phyloP scores from a whole-genome alignment of 495 filamentous ascomycete species.

The Oidiodendron maius region DNA sequence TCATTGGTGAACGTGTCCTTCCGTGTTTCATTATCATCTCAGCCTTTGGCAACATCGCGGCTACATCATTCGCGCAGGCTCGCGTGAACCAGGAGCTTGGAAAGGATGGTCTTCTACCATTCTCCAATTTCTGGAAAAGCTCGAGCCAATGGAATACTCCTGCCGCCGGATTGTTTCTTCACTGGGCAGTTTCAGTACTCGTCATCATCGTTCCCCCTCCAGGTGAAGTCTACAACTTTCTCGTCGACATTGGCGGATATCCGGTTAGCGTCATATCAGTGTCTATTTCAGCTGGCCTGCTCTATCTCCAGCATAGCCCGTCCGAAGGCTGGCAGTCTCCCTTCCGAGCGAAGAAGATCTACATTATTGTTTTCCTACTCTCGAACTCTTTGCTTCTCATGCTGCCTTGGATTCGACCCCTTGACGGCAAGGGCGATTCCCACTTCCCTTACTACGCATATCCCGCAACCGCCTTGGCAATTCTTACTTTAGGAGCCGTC shows the following conservation, averaged over 20 bases:
- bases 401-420: conserved; percentile 39
- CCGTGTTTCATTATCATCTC: conserved; percentile 57
- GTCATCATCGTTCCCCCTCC: conserved; percentile 44
- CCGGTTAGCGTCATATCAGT: conserved; percentile 47
- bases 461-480: conserved; percentile 33
- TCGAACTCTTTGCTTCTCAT: conserved; percentile 33
- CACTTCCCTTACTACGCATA: conserved; percentile 38
- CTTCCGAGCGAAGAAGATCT: conserved; percentile 28
- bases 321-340: conserved; percentile 37
- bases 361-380: conserved; percentile 29
- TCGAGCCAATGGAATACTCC: conserved; percentile 18
- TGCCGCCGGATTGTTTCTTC: conserved; percentile 35
- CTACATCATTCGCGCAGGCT: conserved; percentile 44
- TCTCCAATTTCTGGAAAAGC: conserved; percentile 41
- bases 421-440: conserved; percentile 16
- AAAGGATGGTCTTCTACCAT: conserved; percentile 60
- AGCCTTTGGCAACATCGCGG: conserved; percentile 53
- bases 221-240: conserved; percentile 36
- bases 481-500: conserved; percentile 29
- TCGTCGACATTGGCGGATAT: conserved; percentile 48
- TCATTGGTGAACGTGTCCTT: conserved; percentile 35
- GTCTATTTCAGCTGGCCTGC: conserved; percentile 41
- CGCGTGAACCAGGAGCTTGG: conserved; percentile 66
- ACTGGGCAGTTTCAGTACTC: conserved; percentile 44
- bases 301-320: conserved; percentile 39